phyloP scores from a whole-genome alignment of 495 filamentous ascomycete genomes.

The Aspergillus sparsus region DNA sequence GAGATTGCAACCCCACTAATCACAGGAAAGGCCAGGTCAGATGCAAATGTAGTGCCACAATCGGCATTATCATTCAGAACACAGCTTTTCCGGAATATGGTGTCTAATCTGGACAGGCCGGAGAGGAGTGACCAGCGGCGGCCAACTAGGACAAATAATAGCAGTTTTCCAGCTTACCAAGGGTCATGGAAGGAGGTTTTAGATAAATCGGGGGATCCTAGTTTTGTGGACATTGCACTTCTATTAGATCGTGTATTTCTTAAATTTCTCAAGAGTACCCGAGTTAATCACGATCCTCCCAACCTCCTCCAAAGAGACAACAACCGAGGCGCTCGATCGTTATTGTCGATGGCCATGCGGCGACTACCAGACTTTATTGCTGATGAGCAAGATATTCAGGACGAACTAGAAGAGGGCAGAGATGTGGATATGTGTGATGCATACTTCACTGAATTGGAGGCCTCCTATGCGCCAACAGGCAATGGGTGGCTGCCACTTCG shows the following conservation, averaged over 20 bases:
- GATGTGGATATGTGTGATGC: constrained; percentile 51
- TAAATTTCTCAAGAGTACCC: constrained; percentile 43
- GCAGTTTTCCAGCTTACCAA: constrained; percentile 32
- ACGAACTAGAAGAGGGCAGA: constrained; percentile 48
- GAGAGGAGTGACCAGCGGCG: constrained; percentile 17
- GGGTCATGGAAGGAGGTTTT: constrained; percentile 46
- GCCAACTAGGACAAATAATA: constrained; percentile 22
- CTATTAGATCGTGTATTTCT: constrained; percentile 41
- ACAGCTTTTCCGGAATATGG: constrained; percentile 25
- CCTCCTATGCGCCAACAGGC: constrained; percentile 51
- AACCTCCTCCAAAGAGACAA: not conserved
- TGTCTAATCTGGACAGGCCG: not conserved
- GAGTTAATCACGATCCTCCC: constrained; percentile 1
- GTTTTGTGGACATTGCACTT: constrained; percentile 40
- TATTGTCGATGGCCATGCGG: constrained; percentile 66
- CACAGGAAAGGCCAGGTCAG: constrained; percentile 35
- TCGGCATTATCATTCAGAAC: constrained; percentile 13
- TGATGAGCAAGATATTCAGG: constrained; percentile 57
- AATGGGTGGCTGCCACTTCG: constrained; percentile 67
- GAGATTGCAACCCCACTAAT: constrained; percentile 50
- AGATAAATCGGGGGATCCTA: constrained; percentile 36
- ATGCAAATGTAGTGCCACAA: not conserved
- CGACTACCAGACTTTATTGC: constrained; percentile 64
- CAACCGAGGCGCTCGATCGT: constrained; percentile 48
- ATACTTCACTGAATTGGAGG: constrained; percentile 69